These are phyloP conservation scores for Eucalyptus polybractea DNA, from an alignment of 345 rosid genomes.

Conservation along the genomic window DNA sequence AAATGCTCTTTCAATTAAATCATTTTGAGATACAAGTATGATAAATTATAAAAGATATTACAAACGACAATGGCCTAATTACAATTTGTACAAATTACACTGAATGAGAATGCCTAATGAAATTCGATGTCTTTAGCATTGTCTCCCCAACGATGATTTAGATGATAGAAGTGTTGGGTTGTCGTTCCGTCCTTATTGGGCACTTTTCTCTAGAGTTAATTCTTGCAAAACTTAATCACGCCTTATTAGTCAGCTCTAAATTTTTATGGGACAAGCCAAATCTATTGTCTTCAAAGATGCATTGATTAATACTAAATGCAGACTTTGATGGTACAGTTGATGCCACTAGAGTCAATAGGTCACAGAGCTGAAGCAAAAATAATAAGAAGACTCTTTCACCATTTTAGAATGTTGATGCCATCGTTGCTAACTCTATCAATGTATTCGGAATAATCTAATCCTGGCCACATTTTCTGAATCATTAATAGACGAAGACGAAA, in stretches of 20 bases:
- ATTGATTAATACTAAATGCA: background rate
- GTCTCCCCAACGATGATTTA: background rate
- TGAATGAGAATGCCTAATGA: accelerated
- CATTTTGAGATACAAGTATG: background rate
- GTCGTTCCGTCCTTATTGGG: accelerated
- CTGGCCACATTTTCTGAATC: background rate
- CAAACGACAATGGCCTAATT: background rate
- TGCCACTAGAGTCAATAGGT: background rate
- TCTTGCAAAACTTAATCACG: background rate
- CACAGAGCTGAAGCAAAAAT: accelerated
- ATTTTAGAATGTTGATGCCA: accelerated
- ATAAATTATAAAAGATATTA: background rate
- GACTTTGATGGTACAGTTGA: background rate
- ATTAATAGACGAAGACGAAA: background rate
- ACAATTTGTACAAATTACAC: background rate
- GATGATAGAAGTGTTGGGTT: background rate
- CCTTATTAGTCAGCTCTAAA: background rate
- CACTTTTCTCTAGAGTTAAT: background rate
- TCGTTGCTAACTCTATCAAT: background rate
- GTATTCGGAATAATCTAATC: background rate
- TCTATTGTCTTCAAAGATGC: background rate
- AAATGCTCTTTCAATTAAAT: too few relatives aligned
- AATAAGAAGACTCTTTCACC: accelerated
- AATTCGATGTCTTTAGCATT: background rate
- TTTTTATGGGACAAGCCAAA: background rate